phyloP scores from a whole-genome alignment of 768 basidiomycete species.

The Russula sp. region DNA sequence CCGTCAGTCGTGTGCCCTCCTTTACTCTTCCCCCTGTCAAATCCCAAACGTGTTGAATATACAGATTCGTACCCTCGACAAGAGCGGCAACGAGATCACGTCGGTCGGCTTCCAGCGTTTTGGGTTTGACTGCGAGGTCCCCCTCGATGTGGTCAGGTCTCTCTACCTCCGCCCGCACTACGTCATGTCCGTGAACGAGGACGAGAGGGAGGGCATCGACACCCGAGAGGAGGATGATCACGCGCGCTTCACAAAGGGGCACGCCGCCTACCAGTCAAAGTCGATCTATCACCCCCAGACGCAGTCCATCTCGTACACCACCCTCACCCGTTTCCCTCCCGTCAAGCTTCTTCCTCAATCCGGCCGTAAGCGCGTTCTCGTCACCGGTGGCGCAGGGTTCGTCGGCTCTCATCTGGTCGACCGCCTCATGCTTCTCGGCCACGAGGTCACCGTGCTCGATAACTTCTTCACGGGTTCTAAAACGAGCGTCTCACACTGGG shows the following conservation, averaged over 20 bases:
- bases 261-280: slow-evolving; percentile 61
- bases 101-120: slow-evolving; percentile 81
- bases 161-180: slow-evolving; percentile 85
- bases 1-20: background rate
- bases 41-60: background rate
- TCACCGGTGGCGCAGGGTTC: slow-evolving; percentile 98
- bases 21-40: background rate
- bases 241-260: slow-evolving; percentile 45
- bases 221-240: slow-evolving; percentile 38
- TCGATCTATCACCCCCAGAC: slow-evolving; percentile 78
- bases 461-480: slow-evolving; percentile 99
- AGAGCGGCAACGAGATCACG: slow-evolving; percentile 65
- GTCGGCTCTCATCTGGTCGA: slow-evolving; percentile 98
- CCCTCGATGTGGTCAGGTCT: slow-evolving; percentile 74
- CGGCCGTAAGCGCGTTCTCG: slow-evolving; percentile 79
- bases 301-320: slow-evolving; percentile 85
- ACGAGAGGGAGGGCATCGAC: slow-evolving; percentile 28
- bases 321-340: slow-evolving; percentile 86
- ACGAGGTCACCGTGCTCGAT: slow-evolving; percentile 95
- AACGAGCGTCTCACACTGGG: slow-evolving; percentile 93
- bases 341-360: slow-evolving; percentile 79
- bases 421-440: slow-evolving; percentile 94
- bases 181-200: slow-evolving; percentile 37
- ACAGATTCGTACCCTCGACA: slow-evolving; percentile 62
- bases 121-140: slow-evolving; percentile 83